Evolutionary conservation across 352 stramenopile genomes (phyloP), one percentile per base, ranked within the genome.

Genomic region (Thraustotheca clavata): DNA sequence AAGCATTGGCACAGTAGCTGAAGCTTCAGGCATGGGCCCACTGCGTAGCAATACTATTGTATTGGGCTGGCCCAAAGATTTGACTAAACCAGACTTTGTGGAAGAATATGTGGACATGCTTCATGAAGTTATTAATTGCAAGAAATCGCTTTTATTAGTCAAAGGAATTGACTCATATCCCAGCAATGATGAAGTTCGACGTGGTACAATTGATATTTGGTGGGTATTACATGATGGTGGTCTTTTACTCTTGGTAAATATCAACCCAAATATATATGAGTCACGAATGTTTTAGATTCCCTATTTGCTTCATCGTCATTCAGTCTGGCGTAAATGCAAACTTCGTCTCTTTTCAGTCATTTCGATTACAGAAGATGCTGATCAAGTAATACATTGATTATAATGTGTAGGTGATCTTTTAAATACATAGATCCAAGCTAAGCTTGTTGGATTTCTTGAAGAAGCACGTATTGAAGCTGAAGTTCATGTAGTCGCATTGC

Each of bases 171-270:
- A 57, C 3, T 35, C 27, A 2, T 60, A 46, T 12, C 38, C 38
- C 31, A 35, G 35, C 14, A 60, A 61, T 22, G 60, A 69, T n/a
- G 33, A 14, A 6, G 24, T n/a, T 18, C 40, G 49, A 26, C 9
- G 32, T 1, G 67, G 67, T 34, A 49, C 48, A 22, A 69, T 71
- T n/a, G 60, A 71, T 47, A 47, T 71, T 22, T 71, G 67, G 67
- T 71, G 67, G 67, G 32, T 71, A 18, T 34, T 71, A 7, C 67
- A 71, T 32, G 40, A 69, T 38, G 67, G 67, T 20, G 67, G 67
- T 22, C 38, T 71, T 3, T 47, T 67, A 4, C 35, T 71, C n/a
- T 29, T 71, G 31, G 57, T 65, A 65, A 14, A 0, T 14, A 9
- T 3, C 12, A 12, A 7, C 26, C n/a, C n/a, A 22, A 20, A 14